These are phyloP conservation scores for Erucastrum elatum DNA, from an alignment of 345 rosid species.

Conservation along the genomic window DNA sequence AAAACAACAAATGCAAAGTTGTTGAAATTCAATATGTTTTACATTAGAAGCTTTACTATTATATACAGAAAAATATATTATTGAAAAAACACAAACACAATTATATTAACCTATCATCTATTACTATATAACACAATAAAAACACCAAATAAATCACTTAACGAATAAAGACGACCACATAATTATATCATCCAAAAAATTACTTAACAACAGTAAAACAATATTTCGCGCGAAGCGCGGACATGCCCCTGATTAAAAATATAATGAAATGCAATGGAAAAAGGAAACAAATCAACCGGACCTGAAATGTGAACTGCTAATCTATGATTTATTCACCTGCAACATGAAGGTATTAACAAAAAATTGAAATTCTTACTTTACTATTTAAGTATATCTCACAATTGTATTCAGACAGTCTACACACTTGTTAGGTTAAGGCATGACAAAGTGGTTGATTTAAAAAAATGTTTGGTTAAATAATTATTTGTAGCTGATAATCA, in stretches of 20 bases:
- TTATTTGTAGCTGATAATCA: constrained; percentile 27
- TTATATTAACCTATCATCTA: no score
- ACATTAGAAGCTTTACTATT: no score
- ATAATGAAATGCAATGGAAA: not conserved
- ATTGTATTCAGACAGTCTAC: not conserved
- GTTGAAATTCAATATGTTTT: no score
- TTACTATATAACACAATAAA: no score
- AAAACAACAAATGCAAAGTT: no score
- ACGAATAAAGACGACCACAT: no score
- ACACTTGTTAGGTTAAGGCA: constrained; percentile 21
- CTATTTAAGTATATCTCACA: not conserved
- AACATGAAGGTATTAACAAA: not conserved
- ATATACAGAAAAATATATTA: no score
- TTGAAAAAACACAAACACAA: no score
- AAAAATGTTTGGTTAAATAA: constrained; percentile 23
- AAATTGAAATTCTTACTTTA: not conserved
- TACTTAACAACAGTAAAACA: no score
- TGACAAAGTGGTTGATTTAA: constrained; percentile 37
- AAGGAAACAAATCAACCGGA: not conserved
- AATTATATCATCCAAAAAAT: no score
- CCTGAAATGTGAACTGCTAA: not conserved
- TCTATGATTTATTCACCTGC: not conserved
- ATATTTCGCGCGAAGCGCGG: no score
- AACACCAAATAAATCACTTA: no score
- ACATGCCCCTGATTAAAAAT: not conserved